phyloP scores from a whole-genome alignment of 768 basidiomycete genomes.

The Tricholoma sp. region DNA sequence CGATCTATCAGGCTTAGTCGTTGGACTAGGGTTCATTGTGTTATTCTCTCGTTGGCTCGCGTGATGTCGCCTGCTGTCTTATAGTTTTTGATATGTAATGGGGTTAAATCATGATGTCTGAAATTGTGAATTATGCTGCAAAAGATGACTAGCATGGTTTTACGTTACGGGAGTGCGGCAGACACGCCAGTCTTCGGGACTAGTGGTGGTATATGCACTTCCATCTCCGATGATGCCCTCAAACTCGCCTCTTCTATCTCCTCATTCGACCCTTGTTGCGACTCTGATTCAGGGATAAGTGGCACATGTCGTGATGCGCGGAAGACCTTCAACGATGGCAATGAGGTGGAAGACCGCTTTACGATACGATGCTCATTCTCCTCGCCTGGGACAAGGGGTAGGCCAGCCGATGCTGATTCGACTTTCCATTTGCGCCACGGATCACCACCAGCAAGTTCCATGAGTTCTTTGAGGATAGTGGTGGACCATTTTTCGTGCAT shows the following conservation, averaged over 20 bases:
- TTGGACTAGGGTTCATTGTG: conserved; percentile 67
- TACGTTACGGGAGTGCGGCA: conserved; percentile 20
- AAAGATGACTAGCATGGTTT: background rate
- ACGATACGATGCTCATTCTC: conserved; percentile 23
- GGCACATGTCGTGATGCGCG: conserved; percentile 3
- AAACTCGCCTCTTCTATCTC: conserved; percentile 1
- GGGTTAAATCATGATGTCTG: background rate
- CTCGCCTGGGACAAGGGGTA: conserved; percentile 45
- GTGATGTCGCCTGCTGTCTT: conserved; percentile 5
- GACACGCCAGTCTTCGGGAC: conserved; percentile 17
- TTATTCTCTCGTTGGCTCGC: conserved; percentile 46
- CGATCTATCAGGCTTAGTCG: conserved; percentile 62
- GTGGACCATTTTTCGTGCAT: conserved; percentile 69
- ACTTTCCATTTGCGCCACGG: conserved; percentile 54
- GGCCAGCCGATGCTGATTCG: conserved; percentile 39
- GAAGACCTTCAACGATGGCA: conserved; percentile 23
- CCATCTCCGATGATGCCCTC: conserved; percentile 8
- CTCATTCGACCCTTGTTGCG: background rate
- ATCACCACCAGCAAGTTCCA: conserved; percentile 59
- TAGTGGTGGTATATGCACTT: conserved; percentile 10
- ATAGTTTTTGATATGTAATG: background rate
- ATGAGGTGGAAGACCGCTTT: conserved; percentile 15
- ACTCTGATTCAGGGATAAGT: background rate
- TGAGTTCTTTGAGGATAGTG: conserved; percentile 61
- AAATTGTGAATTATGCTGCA: background rate